Base-by-base conservation (phyloP, 306 rosid species). In the Cicer yamashitae region DNA sequence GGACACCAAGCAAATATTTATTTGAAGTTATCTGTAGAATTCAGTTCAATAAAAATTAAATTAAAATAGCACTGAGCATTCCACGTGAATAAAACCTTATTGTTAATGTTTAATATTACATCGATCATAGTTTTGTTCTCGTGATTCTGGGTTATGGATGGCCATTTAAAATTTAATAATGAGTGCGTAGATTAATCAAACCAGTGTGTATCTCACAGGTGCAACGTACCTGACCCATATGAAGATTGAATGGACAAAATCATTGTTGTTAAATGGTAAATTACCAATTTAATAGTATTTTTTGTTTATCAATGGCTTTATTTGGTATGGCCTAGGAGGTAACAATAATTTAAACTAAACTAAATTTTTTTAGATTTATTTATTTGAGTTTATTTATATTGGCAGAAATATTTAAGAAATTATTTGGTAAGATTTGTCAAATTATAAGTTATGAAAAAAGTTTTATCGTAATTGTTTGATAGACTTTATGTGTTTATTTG, bases 131-230 rank as follows among this genome's bases (percentile, higher is more conserved):
- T 67, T 79, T 81, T 80, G 77, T 85, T 70, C 84, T 86, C 96
- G 86, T 85, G 88, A 83, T 63, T 74, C 80, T 70, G 77, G 62
- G 85, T 66, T 75, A 2, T 50, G 71, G 88, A 77, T 81, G 67
- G 84, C 58, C 50, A 51, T 51, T 52, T 70, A 37, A 41, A 37
- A 70, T 62, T 51, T 30, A 70, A 30, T 37, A 54, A 6, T 44
- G 44, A 2, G 52, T 7, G 40, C 18, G 30, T 13, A 10, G 73
- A 70, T 30, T 65, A 39, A 48, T 12, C 48, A 20, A n/a, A 17
- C 1, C 48, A 22, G 25, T 38, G 20, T 46, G 60, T 25, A 61
- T 56, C 61, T 58, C 54, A 58, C 15, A 17, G 51, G 77, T 85
- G 77, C 81, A 71, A 39, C 5, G 86, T 69, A 82, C 59, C 74